Base-by-base conservation (phyloP, 129 eudicot species). In the Helianthus tuberosus region DNA sequence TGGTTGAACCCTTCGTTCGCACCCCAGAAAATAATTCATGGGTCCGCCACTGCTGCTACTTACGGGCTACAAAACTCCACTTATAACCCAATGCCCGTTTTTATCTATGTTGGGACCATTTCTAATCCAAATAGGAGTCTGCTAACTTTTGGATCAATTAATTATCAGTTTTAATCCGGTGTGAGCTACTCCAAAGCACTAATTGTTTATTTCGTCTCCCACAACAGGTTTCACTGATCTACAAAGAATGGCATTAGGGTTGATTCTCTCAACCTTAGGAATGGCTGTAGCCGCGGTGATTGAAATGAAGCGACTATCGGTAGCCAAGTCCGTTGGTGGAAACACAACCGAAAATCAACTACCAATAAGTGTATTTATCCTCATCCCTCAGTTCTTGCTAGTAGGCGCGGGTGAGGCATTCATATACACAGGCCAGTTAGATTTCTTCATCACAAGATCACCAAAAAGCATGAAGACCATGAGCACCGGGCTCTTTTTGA, bases 401-500 rank as follows among this genome's bases (percentile, higher is more conserved):
- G 92, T 91, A 16, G 97, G 99, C 0, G 32, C 99, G 0, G 99
- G 96, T 3, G 97, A 94, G 64, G 96, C 96, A 1, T 94, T 94
- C 64, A 94, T 94, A 64, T 90, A 94, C 82, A 94, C 98, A 0
- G 98, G 98, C 3, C 98, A 94, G 23, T 82, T 94, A 1, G 97
- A 90, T 64, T 94, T 94, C 85, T 94, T 94, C 91, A 90, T 94
- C 47, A 90, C 98, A 5, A 89, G 90, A 49, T 86, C 99, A 1
- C 99, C 99, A 5, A 94, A 94, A 76, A 87, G 96, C 47, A 94
- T 94, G 99, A 94, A 90, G 62, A 88, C 99, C 0, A 91, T 94
- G 97, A 94, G 97, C 90, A 90, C 99, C 0, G 97, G 99, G 27
- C 94, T 94, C 8, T 94, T 94, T 81, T 68, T 94, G 11, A 88